These are phyloP conservation scores for Didymella glomerata DNA, from an alignment of 2,329 filamentous ascomycete genomes.

Conservation along the genomic window DNA sequence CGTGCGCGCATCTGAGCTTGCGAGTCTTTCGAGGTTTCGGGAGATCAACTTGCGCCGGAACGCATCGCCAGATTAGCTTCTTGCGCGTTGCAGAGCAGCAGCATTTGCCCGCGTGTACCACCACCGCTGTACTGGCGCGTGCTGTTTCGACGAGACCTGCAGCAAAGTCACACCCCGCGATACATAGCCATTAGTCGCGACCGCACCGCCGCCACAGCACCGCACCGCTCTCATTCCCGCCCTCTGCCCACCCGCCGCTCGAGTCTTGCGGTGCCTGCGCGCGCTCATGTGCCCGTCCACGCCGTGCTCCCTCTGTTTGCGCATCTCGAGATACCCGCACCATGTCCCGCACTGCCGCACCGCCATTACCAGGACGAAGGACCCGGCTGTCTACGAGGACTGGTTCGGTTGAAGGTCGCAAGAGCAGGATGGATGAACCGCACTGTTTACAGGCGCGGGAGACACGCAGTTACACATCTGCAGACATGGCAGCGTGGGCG, in stretches of 20 bases:
- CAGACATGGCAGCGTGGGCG: constrained; percentile 31
- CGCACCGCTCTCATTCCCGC: not conserved
- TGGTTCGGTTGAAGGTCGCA: constrained; percentile 42
- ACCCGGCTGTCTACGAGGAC: constrained; percentile 46
- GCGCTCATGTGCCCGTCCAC: constrained; percentile 51
- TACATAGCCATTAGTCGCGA: constrained; percentile 3
- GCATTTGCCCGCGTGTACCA: constrained; percentile 28
- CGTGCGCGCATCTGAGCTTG: too few species aligned
- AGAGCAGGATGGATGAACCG: constrained; percentile 27
- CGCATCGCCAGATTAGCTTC: constrained; percentile 27
- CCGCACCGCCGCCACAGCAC: constrained; percentile 7
- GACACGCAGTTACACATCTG: constrained; percentile 25
- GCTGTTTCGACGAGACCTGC: constrained; percentile 30
- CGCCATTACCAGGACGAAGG: constrained; percentile 43
- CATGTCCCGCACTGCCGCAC: constrained; percentile 48
- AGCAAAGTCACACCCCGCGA: constrained; percentile 31
- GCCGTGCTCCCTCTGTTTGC: constrained; percentile 47
- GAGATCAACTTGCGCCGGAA: constrained; percentile 14
- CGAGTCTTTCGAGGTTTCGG: constrained; percentile 10
- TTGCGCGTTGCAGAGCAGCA: constrained; percentile 18
- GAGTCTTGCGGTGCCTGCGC: constrained; percentile 38
- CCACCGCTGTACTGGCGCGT: constrained; percentile 23
- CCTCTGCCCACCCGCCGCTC: constrained; percentile 25
- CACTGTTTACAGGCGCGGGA: constrained; percentile 22
- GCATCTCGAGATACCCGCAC: constrained; percentile 46